Conservation (phyloP, 306 rosid genomes). For the Cyamopsis tetragonoloba region DNA sequence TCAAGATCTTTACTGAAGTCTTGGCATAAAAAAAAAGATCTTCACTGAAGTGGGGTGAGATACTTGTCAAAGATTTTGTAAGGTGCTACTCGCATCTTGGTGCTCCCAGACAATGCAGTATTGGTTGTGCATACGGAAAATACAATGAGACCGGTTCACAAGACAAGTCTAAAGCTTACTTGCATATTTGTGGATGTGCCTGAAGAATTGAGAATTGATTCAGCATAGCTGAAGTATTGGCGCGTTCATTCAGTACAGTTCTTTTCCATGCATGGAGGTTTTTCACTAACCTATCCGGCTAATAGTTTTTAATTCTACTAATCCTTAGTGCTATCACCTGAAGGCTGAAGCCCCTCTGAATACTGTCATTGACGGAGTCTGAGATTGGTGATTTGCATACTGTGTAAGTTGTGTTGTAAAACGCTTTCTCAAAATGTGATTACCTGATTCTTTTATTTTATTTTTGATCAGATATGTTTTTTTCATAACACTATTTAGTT, state of each 20-base stretch:
- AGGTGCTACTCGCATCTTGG: slow-evolving; percentile 9
- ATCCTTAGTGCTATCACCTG: slow-evolving; percentile 28
- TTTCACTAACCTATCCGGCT: slow-evolving; percentile 32
- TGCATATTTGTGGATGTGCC: slow-evolving; percentile 26
- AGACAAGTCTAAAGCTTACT: slow-evolving; percentile 18
- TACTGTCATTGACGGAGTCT: slow-evolving; percentile 28
- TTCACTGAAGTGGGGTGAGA: slow-evolving; percentile 19
- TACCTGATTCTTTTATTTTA: too few species aligned
- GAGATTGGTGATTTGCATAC: slow-evolving; percentile 37
- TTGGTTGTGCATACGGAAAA: not conserved
- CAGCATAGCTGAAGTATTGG: slow-evolving; percentile 22
- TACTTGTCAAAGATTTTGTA: slow-evolving; percentile 1
- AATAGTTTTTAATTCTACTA: slow-evolving; percentile 19
- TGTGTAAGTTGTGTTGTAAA: slow-evolving; percentile 29
- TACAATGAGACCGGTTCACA: slow-evolving; percentile 5
- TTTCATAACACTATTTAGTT: too few species aligned
- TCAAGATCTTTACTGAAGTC: slow-evolving; percentile 11
- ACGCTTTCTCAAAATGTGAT: slow-evolving; percentile 23
- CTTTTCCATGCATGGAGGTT: slow-evolving; percentile 25
- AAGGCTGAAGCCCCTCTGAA: slow-evolving; percentile 19
- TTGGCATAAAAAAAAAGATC: too few species aligned
- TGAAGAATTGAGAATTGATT: slow-evolving; percentile 34
- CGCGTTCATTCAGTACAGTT: slow-evolving; percentile 28
- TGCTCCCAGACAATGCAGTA: slow-evolving; percentile 17
- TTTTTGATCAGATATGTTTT: too few species aligned